Conservation (phyloP, 1,284 basidiomycete species). For the Cryptococcus maquisensis region DNA sequence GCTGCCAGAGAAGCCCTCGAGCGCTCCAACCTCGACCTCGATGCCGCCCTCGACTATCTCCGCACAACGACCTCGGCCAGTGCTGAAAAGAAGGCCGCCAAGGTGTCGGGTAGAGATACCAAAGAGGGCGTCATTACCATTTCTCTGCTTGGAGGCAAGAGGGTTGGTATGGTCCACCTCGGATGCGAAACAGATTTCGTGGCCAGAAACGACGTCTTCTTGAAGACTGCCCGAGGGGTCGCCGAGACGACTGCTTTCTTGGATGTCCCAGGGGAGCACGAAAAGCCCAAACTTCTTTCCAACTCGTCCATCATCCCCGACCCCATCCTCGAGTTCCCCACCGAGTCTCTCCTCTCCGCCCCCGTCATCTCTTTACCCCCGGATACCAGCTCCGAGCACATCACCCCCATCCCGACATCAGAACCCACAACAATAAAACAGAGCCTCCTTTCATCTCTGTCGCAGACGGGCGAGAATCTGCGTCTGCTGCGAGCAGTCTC, state of each 20-base stretch:
- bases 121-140: slow-evolving; percentile 75
- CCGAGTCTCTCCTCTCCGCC: slow-evolving; percentile 61
- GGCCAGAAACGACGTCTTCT: slow-evolving; percentile 78
- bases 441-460: slow-evolving; percentile 73
- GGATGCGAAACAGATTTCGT: slow-evolving; percentile 99
- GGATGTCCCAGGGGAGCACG: slow-evolving; percentile 51
- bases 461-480: slow-evolving; percentile 87
- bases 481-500: slow-evolving; percentile 67
- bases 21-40: slow-evolving; percentile 68
- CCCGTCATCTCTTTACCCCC: slow-evolving; percentile 60
- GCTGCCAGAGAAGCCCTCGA: slow-evolving; percentile 85
- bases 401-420: slow-evolving; percentile 20
- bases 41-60: slow-evolving; percentile 74
- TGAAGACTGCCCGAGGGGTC: slow-evolving; percentile 70
- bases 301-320: slow-evolving; percentile 33
- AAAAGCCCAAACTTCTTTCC: slow-evolving; percentile 27
- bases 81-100: slow-evolving; percentile 69
- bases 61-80: slow-evolving; percentile 58
- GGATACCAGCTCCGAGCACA: slow-evolving; percentile 23
- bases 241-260: slow-evolving; percentile 83
- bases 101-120: slow-evolving; percentile 68
- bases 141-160: slow-evolving; percentile 62
- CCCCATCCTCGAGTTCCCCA: slow-evolving; percentile 42
- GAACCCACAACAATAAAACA: slow-evolving; percentile 59
- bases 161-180: slow-evolving; percentile 83